A percentile compares a stretch with the other conserved stretches of the same genome.
Evolutionary conservation across 2,329 filamentous ascomycete genomes (phyloP).

Genomic region (Zymoseptoria passerinii): DNA sequence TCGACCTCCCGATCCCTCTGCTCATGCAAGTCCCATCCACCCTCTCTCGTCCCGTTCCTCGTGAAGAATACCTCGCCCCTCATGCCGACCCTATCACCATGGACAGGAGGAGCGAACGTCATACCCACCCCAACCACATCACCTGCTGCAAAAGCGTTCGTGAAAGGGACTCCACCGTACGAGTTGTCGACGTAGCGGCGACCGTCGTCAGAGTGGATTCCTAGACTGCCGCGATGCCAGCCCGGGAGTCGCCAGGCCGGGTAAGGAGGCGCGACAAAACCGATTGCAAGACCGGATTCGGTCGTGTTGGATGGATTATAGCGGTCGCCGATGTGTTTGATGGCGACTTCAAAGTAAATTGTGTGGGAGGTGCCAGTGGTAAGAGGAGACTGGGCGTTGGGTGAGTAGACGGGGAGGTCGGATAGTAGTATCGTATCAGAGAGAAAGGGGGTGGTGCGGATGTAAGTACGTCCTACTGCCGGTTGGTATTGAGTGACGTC

Average conservation of each 20-base stretch:
- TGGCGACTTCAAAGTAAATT: slow-evolving; percentile 64
- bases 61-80: slow-evolving; percentile 62
- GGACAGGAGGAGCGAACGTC: slow-evolving; percentile 39
- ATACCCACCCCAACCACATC: slow-evolving; percentile 67
- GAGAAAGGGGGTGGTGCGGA: slow-evolving; percentile 31
- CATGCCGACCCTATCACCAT: slow-evolving; percentile 27
- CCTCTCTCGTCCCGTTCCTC: slow-evolving; percentile 51
- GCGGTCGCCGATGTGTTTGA: slow-evolving; percentile 39
- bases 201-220: slow-evolving; percentile 74
- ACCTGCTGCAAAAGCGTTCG: slow-evolving; percentile 52
- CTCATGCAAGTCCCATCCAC: slow-evolving; percentile 66
- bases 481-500: slow-evolving; percentile 39
- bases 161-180: slow-evolving; percentile 64
- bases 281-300: slow-evolving; percentile 55
- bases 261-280: slow-evolving; percentile 66
- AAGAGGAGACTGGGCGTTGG: slow-evolving; percentile 50
- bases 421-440: slow-evolving; percentile 58
- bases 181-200: slow-evolving; percentile 66
- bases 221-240: slow-evolving; percentile 69
- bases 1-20: slow-evolving; percentile 58
- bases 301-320: slow-evolving; percentile 24
- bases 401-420: slow-evolving; percentile 61
- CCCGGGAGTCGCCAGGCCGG: slow-evolving; percentile 70
- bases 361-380: slow-evolving; percentile 43
- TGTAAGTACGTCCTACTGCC: slow-evolving; percentile 44